These are phyloP conservation scores for Arabidopsis arenosa DNA, from an alignment of 345 rosid genomes.

Conservation along the genomic window DNA sequence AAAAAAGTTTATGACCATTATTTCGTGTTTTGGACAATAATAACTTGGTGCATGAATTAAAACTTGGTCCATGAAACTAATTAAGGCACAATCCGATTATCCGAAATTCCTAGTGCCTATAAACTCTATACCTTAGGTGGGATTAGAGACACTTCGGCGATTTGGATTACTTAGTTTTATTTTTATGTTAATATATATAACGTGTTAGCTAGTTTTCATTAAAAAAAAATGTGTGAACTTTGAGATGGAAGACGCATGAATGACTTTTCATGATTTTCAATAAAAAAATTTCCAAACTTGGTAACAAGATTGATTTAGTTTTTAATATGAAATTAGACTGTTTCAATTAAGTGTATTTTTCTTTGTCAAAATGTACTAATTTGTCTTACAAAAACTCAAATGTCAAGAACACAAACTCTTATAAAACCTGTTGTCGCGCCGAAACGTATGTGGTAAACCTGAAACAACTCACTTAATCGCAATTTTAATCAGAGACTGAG, in stretches of 20 bases:
- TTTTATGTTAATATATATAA: no score
- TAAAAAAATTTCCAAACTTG: no score
- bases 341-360: neutral
- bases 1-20: neutral
- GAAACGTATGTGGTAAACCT: neutral
- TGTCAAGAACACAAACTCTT: neutral
- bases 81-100: no score
- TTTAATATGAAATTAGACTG: neutral
- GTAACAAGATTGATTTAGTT: neutral
- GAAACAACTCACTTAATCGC: neutral
- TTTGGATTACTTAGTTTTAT: neutral
- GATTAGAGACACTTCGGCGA: neutral
- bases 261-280: no score
- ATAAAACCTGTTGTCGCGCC: neutral
- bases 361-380: neutral
- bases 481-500: neutral
- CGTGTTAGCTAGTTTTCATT: no score
- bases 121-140: neutral
- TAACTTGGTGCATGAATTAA: no score
- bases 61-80: no score
- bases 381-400: neutral
- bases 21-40: neutral
- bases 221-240: no score
- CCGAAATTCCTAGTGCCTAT: no score
- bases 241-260: no score